Percentiles rank a stretch among this genome's conserved stretches.
phyloP scores from a whole-genome alignment of 768 basidiomycete species.

The Baorangia bicolor region DNA sequence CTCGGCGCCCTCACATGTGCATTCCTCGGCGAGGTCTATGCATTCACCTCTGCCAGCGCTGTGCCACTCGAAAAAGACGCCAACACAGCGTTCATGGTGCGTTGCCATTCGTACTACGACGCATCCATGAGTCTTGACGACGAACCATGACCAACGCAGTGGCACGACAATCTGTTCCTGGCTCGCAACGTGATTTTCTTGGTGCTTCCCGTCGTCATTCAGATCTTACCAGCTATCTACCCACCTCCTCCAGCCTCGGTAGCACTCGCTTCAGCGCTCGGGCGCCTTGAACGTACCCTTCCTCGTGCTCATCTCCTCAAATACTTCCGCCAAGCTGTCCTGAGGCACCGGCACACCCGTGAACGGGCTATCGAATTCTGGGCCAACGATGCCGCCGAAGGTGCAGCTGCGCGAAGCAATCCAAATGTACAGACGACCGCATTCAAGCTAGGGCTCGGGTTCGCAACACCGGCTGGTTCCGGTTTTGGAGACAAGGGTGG shows the following conservation, averaged over 20 bases:
- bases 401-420: slow-evolving; percentile 48
- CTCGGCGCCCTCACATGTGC: slow-evolving; percentile 49
- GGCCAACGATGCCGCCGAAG: slow-evolving; percentile 53
- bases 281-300: slow-evolving; percentile 38
- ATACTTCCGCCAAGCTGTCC: slow-evolving; percentile 54
- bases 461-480: slow-evolving; percentile 18
- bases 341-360: slow-evolving; percentile 51
- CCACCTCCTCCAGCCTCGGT: slow-evolving; percentile 32
- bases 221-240: slow-evolving; percentile 38
- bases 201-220: slow-evolving; percentile 50
- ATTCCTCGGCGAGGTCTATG: slow-evolving; percentile 55
- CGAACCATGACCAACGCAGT: slow-evolving; percentile 39
- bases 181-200: slow-evolving; percentile 60
- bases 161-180: slow-evolving; percentile 60
- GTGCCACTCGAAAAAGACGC: slow-evolving; percentile 46
- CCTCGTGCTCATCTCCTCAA: slow-evolving; percentile 54
- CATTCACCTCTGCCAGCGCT: slow-evolving; percentile 44
- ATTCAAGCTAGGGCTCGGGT: slow-evolving; percentile 43
- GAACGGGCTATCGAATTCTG: slow-evolving; percentile 54
- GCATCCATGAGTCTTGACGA: background rate
- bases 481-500: slow-evolving; percentile 5
- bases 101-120: slow-evolving; percentile 7
- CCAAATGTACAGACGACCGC: slow-evolving; percentile 47
- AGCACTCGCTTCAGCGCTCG: slow-evolving; percentile 21
- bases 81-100: slow-evolving; percentile 39